Evolutionary conservation across 129 eudicot species (phyloP).

Genomic region (Gnaphalium uliginosum): DNA sequence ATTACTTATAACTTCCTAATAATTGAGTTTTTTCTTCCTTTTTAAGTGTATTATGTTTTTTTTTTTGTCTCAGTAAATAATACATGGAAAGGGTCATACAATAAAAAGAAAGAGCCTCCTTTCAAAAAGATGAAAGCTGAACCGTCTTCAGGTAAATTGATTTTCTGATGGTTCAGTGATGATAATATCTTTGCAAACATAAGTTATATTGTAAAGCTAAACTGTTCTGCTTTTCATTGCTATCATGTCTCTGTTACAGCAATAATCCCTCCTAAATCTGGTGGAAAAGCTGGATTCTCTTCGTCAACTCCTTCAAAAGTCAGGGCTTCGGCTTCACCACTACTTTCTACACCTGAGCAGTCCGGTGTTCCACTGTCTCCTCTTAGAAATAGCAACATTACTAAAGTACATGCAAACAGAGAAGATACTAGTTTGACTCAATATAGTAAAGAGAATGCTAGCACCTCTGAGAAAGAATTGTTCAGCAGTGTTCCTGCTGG

Average conservation of each 20-base stretch:
- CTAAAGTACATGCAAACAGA: conserved; percentile 44
- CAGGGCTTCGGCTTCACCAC: conserved; percentile 74
- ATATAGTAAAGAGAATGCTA: conserved; percentile 47
- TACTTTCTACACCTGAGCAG: conserved; percentile 62
- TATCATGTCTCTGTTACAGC: conserved; percentile 29
- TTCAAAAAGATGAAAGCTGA: conserved; percentile 72
- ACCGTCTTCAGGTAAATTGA: conserved; percentile 60
- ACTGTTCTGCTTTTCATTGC: conserved; percentile 21
- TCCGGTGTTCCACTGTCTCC: conserved; percentile 64
- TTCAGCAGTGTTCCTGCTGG: conserved; percentile 38
- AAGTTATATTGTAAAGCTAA: not conserved
- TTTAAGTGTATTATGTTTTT: not conserved
- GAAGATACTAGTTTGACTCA: conserved; percentile 44
- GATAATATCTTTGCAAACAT: conserved; percentile 9
- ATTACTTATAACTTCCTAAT: not conserved
- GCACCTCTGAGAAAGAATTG: conserved; percentile 59
- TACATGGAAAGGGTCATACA: conserved; percentile 65
- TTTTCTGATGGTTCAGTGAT: conserved; percentile 8
- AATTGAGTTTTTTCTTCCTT: not conserved
- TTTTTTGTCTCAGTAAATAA: conserved; percentile 54
- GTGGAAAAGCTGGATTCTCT: conserved; percentile 54
- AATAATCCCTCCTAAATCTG: conserved; percentile 68
- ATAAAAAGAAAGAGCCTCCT: conserved; percentile 85
- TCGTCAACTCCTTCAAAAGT: conserved; percentile 58
- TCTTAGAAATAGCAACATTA: conserved; percentile 45